Evolutionary conservation across 495 filamentous ascomycete genomes (phyloP).

Genomic region (Tuber indicum): DNA sequence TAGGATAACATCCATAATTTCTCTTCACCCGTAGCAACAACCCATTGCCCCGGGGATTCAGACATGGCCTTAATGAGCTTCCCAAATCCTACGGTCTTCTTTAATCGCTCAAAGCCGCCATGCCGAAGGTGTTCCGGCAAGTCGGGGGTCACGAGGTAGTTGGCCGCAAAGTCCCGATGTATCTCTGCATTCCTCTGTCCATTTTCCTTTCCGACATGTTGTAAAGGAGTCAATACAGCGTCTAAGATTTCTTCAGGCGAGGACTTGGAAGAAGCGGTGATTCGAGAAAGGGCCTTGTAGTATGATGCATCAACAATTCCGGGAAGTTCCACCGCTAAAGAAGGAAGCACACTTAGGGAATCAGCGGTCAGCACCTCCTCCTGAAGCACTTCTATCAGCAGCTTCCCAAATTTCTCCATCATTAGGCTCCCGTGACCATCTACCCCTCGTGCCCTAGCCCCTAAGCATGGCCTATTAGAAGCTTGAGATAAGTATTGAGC

Average conservation of each 20-base stretch:
- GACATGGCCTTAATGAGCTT: constrained; percentile 28
- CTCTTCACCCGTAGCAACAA: constrained; percentile 38
- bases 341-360: constrained; percentile 21
- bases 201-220: constrained; percentile 48
- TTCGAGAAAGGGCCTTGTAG: constrained; percentile 36
- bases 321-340: constrained; percentile 17
- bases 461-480: neutral
- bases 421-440: neutral
- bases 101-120: constrained; percentile 45
- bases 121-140: constrained; percentile 45
- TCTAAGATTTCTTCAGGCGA: constrained; percentile 34
- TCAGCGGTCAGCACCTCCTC: constrained; percentile 16
- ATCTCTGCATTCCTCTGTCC: constrained; percentile 39
- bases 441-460: constrained; percentile 12
- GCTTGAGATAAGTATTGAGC: neutral
- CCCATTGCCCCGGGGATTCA: constrained; percentile 26
- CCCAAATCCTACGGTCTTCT: constrained; percentile 13
- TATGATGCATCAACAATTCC: constrained; percentile 41
- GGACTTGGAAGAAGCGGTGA: constrained; percentile 33
- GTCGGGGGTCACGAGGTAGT: constrained; percentile 52
- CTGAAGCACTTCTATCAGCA: constrained; percentile 26
- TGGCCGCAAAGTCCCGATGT: constrained; percentile 55
- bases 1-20: constrained; percentile 74
- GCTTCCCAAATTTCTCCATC: constrained; percentile 17
- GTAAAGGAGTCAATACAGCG: constrained; percentile 49